Percentiles rank a stretch among this genome's conserved stretches.
These are phyloP conservation scores for Hamigera avellanea DNA, from an alignment of 495 filamentous ascomycete species.

Conservation along the genomic window DNA sequence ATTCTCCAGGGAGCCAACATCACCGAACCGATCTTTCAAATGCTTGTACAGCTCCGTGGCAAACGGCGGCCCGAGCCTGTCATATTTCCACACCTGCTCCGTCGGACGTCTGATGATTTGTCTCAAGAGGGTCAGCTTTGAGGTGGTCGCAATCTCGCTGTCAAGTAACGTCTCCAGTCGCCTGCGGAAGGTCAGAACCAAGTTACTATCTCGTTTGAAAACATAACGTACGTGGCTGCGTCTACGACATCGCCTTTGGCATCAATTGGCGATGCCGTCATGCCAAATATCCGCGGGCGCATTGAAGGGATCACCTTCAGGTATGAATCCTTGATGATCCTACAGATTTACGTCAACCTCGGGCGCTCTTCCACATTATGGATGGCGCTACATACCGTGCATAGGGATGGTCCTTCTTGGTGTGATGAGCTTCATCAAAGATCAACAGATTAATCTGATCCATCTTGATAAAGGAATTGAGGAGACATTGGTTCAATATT, in stretches of 20 bases:
- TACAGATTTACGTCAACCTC: no score
- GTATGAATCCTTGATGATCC: constrained; percentile 85
- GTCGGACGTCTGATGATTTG: constrained; percentile 45
- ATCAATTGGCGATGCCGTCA: constrained; percentile 98
- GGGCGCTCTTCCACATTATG: no score
- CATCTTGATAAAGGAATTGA: constrained; percentile 72
- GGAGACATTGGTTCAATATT: constrained; percentile 67
- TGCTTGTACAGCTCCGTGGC: constrained; percentile 52
- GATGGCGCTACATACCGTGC: constrained; percentile 53
- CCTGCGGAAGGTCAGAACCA: constrained; percentile 24
- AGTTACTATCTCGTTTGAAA: no score
- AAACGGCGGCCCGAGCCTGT: constrained; percentile 34
- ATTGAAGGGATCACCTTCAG: constrained; percentile 26
- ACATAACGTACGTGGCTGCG: constrained; percentile 47
- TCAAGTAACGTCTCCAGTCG: constrained; percentile 71
- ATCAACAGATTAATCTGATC: constrained; percentile 79
- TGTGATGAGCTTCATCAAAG: constrained; percentile 95
- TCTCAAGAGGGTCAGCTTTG: constrained; percentile 49
- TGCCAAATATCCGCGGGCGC: constrained; percentile 79
- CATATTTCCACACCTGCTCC: constrained; percentile 52
- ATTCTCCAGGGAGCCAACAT: constrained; percentile 44
- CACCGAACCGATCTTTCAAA: constrained; percentile 44
- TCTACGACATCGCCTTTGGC: constrained; percentile 56
- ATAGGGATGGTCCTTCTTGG: constrained; percentile 90
- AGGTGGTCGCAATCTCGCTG: constrained; percentile 71